Percentiles rank a stretch among this genome's conserved stretches.
phyloP scores from a whole-genome alignment of 2,329 filamentous ascomycete species.

The Botrytis fragariae region DNA sequence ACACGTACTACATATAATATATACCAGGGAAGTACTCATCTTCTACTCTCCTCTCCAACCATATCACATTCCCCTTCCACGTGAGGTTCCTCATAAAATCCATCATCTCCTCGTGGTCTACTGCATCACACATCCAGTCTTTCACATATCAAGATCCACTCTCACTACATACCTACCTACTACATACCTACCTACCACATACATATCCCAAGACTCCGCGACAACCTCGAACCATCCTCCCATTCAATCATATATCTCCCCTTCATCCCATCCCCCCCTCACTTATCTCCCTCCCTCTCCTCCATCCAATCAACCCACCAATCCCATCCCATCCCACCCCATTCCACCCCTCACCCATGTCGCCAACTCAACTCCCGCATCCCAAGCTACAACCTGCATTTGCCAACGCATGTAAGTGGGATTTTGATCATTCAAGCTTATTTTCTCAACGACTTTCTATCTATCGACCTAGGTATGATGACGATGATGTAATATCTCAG shows the following conservation, averaged over 20 bases:
- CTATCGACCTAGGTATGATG: no score
- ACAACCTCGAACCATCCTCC: background rate
- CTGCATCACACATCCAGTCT: background rate
- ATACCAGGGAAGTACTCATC: background rate
- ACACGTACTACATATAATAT: no score
- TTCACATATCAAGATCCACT: background rate
- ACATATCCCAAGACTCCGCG: background rate
- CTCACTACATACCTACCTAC: no score
- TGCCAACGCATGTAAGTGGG: constrained; percentile 13
- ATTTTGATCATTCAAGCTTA: background rate
- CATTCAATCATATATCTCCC: background rate
- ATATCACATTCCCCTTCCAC: background rate
- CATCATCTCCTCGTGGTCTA: background rate
- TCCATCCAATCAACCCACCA: background rate
- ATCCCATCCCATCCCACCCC: background rate
- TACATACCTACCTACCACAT: no score
- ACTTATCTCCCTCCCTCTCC: no score
- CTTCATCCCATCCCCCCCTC: background rate
- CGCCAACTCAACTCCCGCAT: constrained; percentile 6
- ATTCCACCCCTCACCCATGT: background rate
- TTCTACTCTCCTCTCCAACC: background rate
- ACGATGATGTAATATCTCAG: background rate
- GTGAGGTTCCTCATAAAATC: background rate
- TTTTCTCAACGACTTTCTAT: background rate
- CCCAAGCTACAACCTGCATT: background rate